Conservation (phyloP, 257 asterid genomes). For the Ophiorrhiza pumila region DNA sequence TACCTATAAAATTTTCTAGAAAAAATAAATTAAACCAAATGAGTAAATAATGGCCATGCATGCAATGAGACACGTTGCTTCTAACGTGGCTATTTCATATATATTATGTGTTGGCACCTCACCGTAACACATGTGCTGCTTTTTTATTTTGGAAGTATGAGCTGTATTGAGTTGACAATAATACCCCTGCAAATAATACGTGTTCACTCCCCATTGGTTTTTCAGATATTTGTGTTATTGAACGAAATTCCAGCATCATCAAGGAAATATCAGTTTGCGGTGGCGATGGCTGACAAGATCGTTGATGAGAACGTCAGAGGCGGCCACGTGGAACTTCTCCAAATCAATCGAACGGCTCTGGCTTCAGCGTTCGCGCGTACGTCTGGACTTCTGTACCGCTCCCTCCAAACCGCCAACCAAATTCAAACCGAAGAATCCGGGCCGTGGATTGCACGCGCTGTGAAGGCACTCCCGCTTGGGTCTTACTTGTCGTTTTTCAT, state of each 20-base stretch:
- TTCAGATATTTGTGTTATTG: slow-evolving; percentile 22
- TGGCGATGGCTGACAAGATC: slow-evolving; percentile 34
- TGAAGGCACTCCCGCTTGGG: slow-evolving; percentile 21
- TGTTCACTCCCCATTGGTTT: not conserved
- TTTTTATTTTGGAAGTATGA: no score
- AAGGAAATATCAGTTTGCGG: slow-evolving; percentile 36
- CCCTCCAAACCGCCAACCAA: slow-evolving; percentile 10
- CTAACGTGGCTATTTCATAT: not conserved
- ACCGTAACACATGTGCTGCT: not conserved
- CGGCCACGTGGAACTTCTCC: slow-evolving; percentile 33
- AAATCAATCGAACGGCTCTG: slow-evolving; percentile 27
- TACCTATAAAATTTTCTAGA: not conserved
- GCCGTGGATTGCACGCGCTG: slow-evolving; percentile 21
- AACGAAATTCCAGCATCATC: slow-evolving; percentile 36
- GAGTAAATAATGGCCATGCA: not conserved
- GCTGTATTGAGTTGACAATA: not conserved
- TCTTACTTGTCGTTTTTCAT: slow-evolving; percentile 15
- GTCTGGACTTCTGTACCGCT: slow-evolving; percentile 16
- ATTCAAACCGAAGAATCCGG: slow-evolving; percentile 9
- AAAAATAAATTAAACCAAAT: not conserved
- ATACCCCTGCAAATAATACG: not conserved
- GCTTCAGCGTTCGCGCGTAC: slow-evolving; percentile 31
- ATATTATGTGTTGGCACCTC: no score
- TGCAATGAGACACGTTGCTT: slow-evolving; percentile 1
- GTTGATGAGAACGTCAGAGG: slow-evolving; percentile 25